A percentile compares a stretch with the other conserved stretches of the same genome.
phyloP scores from a whole-genome alignment of 176 grass and related monocot species.

The Zoysia pacifica region DNA sequence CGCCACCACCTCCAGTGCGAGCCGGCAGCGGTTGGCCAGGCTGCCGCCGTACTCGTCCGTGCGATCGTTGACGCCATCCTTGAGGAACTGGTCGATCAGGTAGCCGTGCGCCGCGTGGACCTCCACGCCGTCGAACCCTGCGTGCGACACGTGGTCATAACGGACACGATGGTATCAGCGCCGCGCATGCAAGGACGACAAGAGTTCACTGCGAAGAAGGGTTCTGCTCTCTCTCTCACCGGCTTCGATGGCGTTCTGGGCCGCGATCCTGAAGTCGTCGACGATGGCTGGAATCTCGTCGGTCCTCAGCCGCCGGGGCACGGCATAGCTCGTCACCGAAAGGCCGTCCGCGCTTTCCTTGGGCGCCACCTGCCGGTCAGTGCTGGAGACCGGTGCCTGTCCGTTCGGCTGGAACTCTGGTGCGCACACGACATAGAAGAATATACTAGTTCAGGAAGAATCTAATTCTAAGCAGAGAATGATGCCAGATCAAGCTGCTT shows the following conservation, averaged over 20 bases:
- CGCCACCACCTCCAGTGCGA: constrained; percentile 36
- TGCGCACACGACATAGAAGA: not conserved
- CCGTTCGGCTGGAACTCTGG: constrained; percentile 31
- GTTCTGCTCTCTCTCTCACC: not conserved
- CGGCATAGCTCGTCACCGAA: not conserved
- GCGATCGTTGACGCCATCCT: constrained; percentile 33
- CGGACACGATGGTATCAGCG: not conserved
- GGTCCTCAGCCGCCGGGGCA: constrained; percentile 24
- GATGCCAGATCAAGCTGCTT: not conserved
- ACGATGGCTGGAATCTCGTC: constrained; percentile 40
- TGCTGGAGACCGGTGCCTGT: constrained; percentile 34
- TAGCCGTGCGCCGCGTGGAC: constrained; percentile 43
- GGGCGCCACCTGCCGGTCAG: constrained; percentile 24
- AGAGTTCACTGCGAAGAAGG: not conserved
- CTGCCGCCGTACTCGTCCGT: constrained; percentile 18
- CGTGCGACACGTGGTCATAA: too few relatives aligned
- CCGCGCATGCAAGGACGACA: not conserved
- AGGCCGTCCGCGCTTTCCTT: not conserved
- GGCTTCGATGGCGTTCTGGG: constrained; percentile 46
- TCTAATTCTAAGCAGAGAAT: not conserved
- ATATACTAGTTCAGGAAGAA: not conserved
- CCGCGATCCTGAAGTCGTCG: constrained; percentile 39
- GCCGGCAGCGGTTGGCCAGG: constrained; percentile 37
- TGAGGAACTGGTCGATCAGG: constrained; percentile 45
- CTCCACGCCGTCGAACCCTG: constrained; percentile 54